Base-by-base conservation (phyloP, 306 rosid genomes). In the Lathyrus aphaca region DNA sequence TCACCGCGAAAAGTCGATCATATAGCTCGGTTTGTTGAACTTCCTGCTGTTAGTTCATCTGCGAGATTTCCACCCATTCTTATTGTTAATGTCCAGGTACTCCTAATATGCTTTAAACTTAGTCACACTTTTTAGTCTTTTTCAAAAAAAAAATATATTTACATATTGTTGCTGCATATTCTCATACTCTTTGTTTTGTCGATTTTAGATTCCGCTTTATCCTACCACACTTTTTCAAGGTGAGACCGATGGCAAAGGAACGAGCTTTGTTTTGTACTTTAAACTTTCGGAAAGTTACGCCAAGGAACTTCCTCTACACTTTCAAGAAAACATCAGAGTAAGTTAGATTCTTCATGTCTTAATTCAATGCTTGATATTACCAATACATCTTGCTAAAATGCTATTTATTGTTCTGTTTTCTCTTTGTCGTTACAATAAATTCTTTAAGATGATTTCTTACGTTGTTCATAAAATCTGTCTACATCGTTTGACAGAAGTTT, bases 51-150 rank as follows among this genome's bases (percentile, higher is more conserved):
- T 71, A 79, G 66, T 84, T 66, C 86, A 65, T 66, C 85, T 64
- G 85, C 81, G 27, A 84, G 76, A 76, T 82, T 95, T 51, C 97
- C 99, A 35, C 71, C 95, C 54, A 82, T 95, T 61, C 99, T 95
- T 56, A 85, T 95, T 62, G 95, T 95, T 68, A 91, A 95, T 80
- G 93, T 95, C 64, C 99, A 95, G 99, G 99, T 91, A 81, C 65
- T 42, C 46, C 49, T 50, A 46, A 65, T 49, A 68, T 35, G 12
- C 63, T 68, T 68, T 14, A 61, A 60, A 27, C 35, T n/a, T 53
- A 8, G 10, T 67, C 19, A 9, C 35, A 60, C 6, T 25, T 68
- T 21, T 27, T 25, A 6, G 4, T 29, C 14, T 19, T 62, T 32
- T 67, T 55, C 14, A 16, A 51, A 53, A 29, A 63, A 44, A 6